These are phyloP conservation scores for Linnemannia elongata DNA, from an alignment of 192 early-diverging fungal species.

Conservation along the genomic window DNA sequence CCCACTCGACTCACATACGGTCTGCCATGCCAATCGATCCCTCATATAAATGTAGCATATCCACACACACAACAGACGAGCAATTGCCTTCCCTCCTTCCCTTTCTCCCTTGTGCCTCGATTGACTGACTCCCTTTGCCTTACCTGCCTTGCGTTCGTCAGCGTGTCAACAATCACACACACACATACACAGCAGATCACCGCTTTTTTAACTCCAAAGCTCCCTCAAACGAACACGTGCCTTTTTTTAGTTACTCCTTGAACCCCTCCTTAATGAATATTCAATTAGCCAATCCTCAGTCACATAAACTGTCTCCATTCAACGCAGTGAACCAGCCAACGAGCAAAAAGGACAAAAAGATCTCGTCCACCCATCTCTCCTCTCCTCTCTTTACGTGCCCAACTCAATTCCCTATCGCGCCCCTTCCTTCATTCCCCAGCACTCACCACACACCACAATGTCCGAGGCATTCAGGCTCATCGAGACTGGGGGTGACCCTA, in stretches of 20 bases:
- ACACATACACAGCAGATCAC: too few species aligned
- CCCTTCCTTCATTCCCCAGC: not conserved
- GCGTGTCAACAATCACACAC: too few species aligned
- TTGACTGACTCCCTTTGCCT: too few species aligned
- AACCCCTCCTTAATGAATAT: not conserved
- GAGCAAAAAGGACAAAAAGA: not conserved
- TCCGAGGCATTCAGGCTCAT: conserved; percentile 46
- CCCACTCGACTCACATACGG: too few species aligned
- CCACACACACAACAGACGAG: not conserved
- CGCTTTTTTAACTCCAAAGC: too few species aligned
- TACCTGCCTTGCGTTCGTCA: too few species aligned
- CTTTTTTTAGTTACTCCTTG: not conserved
- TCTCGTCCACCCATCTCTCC: not conserved
- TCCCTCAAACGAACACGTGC: too few species aligned
- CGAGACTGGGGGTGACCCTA: conserved; percentile 49
- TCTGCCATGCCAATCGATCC: too few species aligned
- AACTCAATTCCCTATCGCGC: not conserved
- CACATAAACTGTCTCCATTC: not conserved
- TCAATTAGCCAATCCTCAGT: not conserved
- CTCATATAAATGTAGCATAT: too few species aligned
- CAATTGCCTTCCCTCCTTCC: not conserved
- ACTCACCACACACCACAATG: not conserved
- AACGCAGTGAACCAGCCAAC: not conserved
- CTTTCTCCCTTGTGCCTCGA: too few species aligned
- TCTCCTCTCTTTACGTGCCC: not conserved